These are phyloP conservation scores for Saturnispora quitensis DNA, from an alignment of 805 yeast species.

Conservation along the genomic window DNA sequence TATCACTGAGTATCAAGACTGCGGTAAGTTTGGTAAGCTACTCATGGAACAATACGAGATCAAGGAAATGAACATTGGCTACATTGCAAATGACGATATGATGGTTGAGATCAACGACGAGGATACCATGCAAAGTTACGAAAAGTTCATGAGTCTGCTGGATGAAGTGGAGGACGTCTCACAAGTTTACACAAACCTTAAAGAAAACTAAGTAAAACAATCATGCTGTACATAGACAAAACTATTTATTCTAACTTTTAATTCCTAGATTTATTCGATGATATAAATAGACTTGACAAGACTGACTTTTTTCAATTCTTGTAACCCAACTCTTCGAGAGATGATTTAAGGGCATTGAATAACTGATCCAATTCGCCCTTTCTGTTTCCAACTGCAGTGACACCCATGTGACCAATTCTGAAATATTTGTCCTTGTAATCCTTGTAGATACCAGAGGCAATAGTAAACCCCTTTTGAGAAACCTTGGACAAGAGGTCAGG, in stretches of 20 bases:
- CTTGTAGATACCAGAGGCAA: slow-evolving; percentile 88
- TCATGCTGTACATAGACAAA: not conserved
- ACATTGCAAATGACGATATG: slow-evolving; percentile 53
- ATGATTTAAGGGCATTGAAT: slow-evolving; percentile 36
- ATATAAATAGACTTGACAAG: not conserved
- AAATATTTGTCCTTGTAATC: slow-evolving; percentile 74
- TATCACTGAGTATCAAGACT: slow-evolving; percentile 53
- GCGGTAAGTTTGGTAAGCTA: slow-evolving; percentile 50
- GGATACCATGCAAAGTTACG: slow-evolving; percentile 42
- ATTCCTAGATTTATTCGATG: not conserved
- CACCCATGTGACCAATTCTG: slow-evolving; percentile 96
- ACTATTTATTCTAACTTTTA: not conserved
- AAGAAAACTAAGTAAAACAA: slow-evolving; percentile 23
- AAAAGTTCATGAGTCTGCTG: slow-evolving; percentile 48
- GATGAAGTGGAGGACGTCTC: slow-evolving; percentile 83
- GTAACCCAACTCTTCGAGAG: slow-evolving; percentile 33
- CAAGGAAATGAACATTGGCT: slow-evolving; percentile 64
- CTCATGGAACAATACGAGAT: slow-evolving; percentile 51
- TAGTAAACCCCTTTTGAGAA: slow-evolving; percentile 56
- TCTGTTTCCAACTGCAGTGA: slow-evolving; percentile 49
- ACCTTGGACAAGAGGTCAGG: slow-evolving; percentile 52
- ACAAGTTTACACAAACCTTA: slow-evolving; percentile 64
- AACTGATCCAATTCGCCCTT: slow-evolving; percentile 47
- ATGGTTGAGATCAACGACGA: slow-evolving; percentile 44
- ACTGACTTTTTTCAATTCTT: not conserved